Evolutionary conservation across 148 eudicot genomes (phyloP).

Genomic region (Cornus kousa): DNA sequence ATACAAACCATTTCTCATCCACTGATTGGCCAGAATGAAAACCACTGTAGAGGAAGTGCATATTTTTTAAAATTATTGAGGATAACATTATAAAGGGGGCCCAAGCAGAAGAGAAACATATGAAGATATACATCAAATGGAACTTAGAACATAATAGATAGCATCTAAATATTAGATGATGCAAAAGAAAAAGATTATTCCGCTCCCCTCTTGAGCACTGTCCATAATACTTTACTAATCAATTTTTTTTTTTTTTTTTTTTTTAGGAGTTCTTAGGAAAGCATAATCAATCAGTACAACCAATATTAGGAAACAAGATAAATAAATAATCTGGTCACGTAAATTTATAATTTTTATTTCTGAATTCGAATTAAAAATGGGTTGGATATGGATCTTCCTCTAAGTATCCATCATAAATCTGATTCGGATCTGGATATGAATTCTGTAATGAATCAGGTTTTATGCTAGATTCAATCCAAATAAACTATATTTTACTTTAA

Average conservation of each 20-base stretch:
- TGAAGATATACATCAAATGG: not conserved
- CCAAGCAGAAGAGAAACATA: not conserved
- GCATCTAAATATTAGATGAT: not conserved
- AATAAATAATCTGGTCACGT: not conserved
- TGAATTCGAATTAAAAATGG: too few species aligned
- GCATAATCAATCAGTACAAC: not conserved
- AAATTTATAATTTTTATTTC: too few species aligned
- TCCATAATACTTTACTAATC: too few species aligned
- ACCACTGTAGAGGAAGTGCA: slow-evolving; percentile 48
- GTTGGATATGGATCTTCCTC: too few species aligned
- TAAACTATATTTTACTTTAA: too few species aligned
- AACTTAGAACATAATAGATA: not conserved
- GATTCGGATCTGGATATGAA: too few species aligned
- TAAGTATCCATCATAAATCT: too few species aligned
- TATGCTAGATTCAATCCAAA: too few species aligned
- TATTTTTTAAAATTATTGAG: not conserved
- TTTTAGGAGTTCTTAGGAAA: not conserved
- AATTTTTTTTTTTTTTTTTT: too few species aligned
- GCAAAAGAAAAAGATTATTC: not conserved
- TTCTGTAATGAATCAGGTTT: too few species aligned
- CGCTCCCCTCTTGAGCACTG: too few species aligned
- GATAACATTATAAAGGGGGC: not conserved
- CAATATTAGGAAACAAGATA: not conserved
- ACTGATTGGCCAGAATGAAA: slow-evolving; percentile 57
- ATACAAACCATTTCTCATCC: slow-evolving; percentile 21